Base-by-base conservation (phyloP, 108 stramenopile genomes). In the Cyclotella cryptica region DNA sequence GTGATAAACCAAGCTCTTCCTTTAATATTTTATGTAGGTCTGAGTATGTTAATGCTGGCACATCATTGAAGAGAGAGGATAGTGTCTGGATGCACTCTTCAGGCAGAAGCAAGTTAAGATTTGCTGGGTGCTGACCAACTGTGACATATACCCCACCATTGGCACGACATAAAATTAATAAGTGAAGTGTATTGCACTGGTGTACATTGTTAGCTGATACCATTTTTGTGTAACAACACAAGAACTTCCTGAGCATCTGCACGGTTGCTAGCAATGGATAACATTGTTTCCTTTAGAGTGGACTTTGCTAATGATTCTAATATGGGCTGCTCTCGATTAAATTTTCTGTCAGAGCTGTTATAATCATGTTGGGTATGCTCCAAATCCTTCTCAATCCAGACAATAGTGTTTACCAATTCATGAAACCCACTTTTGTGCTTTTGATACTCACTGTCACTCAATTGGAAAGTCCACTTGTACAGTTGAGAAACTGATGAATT, bases 81-180 rank as follows among this genome's bases (percentile, higher is more conserved):
- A 98, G 74, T 14, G 84, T 79, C 10, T 85, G 74, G 29, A 94
- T 93, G 80, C 92, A 97, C 72, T 96, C 96, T 10, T 66, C 77
- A 12, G 98, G 98, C 2, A 98, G 72, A 14, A 98, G 79, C 72
- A 96, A 88, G 70, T 98, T 96, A 28, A 98, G 77, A 81, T 97
- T 96, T 14, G 96, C 92, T 12, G 97, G 71, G 70, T 97, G 95
- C 75, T 96, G 97, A 44, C 96, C 96, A 10, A 97, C 90, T 51
- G 77, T 83, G 2, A 83, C 72, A 81, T 91, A 92, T 0, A 93
- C 92, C 22, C 98, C 98, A 21, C 87, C 91, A 74, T 98, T 98
- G 1, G 55, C 40, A 9, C 92, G 85, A 73, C 95, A 97, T 30
- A 98, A 71, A 9, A 86, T 44, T n/a, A 96, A 77, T 17, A 98